Conservation (phyloP, 495 filamentous ascomycete species). For the Lasiosphaeris hirsuta region DNA sequence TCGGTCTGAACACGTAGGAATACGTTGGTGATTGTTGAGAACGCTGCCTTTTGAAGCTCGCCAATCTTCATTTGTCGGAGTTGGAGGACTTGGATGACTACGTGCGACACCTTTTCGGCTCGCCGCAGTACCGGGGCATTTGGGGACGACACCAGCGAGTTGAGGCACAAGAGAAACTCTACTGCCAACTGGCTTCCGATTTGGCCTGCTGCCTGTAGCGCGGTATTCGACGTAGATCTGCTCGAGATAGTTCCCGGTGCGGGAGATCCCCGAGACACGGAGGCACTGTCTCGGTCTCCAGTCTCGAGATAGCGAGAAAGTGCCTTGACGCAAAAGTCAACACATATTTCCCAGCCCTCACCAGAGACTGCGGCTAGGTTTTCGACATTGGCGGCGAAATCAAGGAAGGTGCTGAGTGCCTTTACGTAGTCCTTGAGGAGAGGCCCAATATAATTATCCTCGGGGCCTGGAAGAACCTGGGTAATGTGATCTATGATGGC, state of each 20-base stretch:
- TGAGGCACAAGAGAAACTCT: conserved; percentile 65
- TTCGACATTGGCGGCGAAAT: conserved; percentile 72
- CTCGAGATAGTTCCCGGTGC: conserved; percentile 33
- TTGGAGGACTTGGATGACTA: conserved; percentile 60
- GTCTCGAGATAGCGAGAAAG: conserved; percentile 43
- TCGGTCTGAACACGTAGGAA: conserved; percentile 63
- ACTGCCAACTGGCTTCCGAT: conserved; percentile 37
- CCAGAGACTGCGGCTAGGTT: conserved; percentile 52
- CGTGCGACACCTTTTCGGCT: conserved; percentile 54
- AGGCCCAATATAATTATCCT: conserved; percentile 66
- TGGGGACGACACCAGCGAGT: conserved; percentile 59
- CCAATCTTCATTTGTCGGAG: conserved; percentile 54
- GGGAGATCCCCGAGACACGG: conserved; percentile 36
- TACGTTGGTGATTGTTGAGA: conserved; percentile 71
- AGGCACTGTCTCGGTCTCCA: conserved; percentile 31
- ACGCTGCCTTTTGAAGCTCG: conserved; percentile 64
- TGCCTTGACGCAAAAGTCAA: conserved; percentile 63
- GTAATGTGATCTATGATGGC: conserved; percentile 77
- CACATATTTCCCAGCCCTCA: conserved; percentile 64
- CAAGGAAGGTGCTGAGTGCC: conserved; percentile 64
- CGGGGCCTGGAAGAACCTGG: conserved; percentile 62
- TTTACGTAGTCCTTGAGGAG: conserved; percentile 76
- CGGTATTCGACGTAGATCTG: conserved; percentile 28
- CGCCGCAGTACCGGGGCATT: conserved; percentile 67
- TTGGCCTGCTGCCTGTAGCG: conserved; percentile 17